Base-by-base conservation (phyloP, 768 basidiomycete genomes). In the Lentinula lateritia region DNA sequence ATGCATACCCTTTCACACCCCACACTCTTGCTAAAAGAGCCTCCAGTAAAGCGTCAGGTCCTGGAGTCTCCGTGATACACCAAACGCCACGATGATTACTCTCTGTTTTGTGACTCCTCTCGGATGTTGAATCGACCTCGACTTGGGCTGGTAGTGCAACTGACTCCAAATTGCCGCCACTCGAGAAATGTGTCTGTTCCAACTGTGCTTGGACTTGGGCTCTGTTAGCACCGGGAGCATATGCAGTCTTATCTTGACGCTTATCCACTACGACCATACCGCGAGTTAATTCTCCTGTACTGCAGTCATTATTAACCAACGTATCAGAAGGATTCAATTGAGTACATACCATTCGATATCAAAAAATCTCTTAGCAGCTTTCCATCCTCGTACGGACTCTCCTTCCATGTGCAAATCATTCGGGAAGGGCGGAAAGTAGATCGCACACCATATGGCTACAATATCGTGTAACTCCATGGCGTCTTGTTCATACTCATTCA, bases 391-490 rank as follows among this genome's bases (percentile, higher is more conserved):
- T 61, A 75, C 70, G 70, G 78, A 59, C 35, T 62, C 50, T 65
- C 72, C 58, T 67, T 50, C 13, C 61, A 62, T 55, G 60, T 66
- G 48, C 59, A 61, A 67, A 52, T 67, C 60, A 39, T 72, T 76
- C 18, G 66, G 63, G 46, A 74, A 72, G 6, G 84, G 87, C 16
- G 89, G 87, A 62, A 89, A 86, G 61, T 81, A 80, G 15, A 92
- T 84, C 1, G 92, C 90, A 71, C 88, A 93, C 92, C 93, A 96
- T 15, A 96, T 82, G 2, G 92, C 90, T 10, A 87, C 86, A 50
- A 94, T 89, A 66, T 98, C 95, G 67, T 98, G 95, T 60, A 95
- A 80, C 74, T 95, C 91, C 84, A 97, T 83, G 5, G 83, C 88
- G 69, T 95, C 93, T 63, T 88, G 86, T 7, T 93, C 93, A 63